Evolutionary conservation across 1,139 yeast species (phyloP).

Genomic region (Insectozyma bohioensis): DNA sequence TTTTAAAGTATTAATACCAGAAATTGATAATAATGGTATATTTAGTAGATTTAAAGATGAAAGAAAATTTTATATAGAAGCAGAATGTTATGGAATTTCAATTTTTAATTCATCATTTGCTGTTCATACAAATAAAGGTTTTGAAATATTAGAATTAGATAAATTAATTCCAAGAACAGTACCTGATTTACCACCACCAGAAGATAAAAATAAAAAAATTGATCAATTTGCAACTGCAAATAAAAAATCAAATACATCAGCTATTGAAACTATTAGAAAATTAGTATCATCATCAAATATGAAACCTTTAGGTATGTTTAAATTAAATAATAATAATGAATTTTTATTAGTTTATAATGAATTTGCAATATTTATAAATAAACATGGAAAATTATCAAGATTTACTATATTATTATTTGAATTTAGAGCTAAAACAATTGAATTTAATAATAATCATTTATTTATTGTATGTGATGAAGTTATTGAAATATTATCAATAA

Average conservation of each 20-base stretch:
- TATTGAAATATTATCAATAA: constrained; percentile 67
- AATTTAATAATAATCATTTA: constrained; percentile 58
- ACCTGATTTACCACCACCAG: constrained; percentile 30
- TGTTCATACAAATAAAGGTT: constrained; percentile 67
- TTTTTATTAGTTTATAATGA: constrained; percentile 70
- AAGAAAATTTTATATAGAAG: constrained; percentile 48
- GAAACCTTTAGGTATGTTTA: constrained; percentile 64
- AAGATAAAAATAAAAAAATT: constrained; percentile 15
- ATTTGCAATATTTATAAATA: constrained; percentile 69
- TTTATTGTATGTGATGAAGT: constrained; percentile 66
- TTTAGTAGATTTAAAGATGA: constrained; percentile 53
- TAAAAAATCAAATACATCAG: constrained; percentile 17
- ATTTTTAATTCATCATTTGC: constrained; percentile 64
- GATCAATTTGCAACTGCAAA: constrained; percentile 28
- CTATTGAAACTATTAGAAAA: constrained; percentile 35
- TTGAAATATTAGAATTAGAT: constrained; percentile 65
- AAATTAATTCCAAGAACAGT: constrained; percentile 56
- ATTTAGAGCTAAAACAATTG: constrained; percentile 57
- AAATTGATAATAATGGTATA: constrained; percentile 47
- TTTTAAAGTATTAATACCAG: constrained; percentile 54
- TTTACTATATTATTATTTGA: constrained; percentile 59
- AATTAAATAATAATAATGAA: constrained; percentile 51
- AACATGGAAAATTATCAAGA: constrained; percentile 61
- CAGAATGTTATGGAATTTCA: constrained; percentile 57
- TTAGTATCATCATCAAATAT: constrained; percentile 33